Base-by-base conservation (phyloP, 371 early-diverging fungal genomes). In the Umbelopsis sp. region DNA sequence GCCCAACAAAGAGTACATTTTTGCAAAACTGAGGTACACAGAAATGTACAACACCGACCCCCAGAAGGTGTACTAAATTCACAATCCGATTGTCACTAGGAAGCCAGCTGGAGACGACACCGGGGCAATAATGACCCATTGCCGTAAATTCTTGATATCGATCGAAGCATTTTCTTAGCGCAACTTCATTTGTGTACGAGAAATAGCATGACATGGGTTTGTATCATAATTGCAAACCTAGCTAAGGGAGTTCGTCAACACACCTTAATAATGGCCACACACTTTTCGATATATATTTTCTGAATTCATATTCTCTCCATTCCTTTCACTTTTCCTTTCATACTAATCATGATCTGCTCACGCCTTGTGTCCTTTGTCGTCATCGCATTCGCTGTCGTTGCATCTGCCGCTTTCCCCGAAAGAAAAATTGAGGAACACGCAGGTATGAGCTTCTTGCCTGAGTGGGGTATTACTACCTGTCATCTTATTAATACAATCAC, bases 401-500 rank as follows among this genome's bases (percentile, higher is more conserved):
- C 46, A 25, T 35, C 46, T 18, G 74, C 69, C n/a, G 65, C 52
- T 24, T n/a, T 69, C 5, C 76, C 72, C 46, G 65, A 70, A 44
- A 6, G 71, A 52, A 73, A 67, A 18, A 35, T 57, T 6, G 57
- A 57, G 32, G 57, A 35, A 4, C 57, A 57, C 35, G 57, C 35
- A 29, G 18, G 57, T 57, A 57, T 57, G 10, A 12, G 18, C 32
- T 57, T 52, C 3, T 3, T 52, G 6, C 16, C 6, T 37, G 16
- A n/a, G 9, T 12, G 0, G 52, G 12, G 22, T 8, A 24, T 51
- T 25, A 51, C 24, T 22, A 7, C 3, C 25, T 1, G 1, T 51
- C 16, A 57, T 18, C 35, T 22, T 22, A 22, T 22, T 22, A 57
- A 57, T 16, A 3, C 18, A 12, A 25, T 57, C 3, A 9, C 9